Percentiles rank a stretch among this genome's conserved stretches.
phyloP scores from a whole-genome alignment of 306 rosid species.

The Dalbergia cochinchinensis region DNA sequence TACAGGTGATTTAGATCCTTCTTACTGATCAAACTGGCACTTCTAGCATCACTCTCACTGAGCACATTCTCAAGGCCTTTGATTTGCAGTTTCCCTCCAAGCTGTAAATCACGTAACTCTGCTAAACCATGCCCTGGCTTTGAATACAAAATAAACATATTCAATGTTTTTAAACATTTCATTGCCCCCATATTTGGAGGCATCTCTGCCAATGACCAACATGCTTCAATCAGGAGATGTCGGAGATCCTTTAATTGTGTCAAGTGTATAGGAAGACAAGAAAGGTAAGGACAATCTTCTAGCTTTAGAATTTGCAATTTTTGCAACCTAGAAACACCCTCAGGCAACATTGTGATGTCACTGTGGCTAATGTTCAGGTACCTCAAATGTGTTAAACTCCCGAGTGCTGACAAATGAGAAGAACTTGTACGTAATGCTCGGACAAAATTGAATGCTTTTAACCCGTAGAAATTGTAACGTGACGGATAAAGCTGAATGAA shows the following conservation, averaged over 20 bases:
- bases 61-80: constrained; percentile 6
- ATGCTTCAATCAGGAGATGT: neutral
- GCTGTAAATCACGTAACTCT: constrained; percentile 6
- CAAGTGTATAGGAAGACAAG: neutral
- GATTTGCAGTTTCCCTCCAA: constrained; percentile 15
- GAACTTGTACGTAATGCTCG: constrained; percentile 8
- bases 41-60: neutral
- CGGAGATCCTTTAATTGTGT: constrained; percentile 16
- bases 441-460: neutral
- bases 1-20: neutral
- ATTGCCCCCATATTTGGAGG: neutral
- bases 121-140: neutral
- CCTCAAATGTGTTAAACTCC: constrained; percentile 2
- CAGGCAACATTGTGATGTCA: neutral
- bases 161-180: constrained; percentile 16
- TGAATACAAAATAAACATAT: neutral
- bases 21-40: constrained; percentile 6
- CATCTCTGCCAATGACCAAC: neutral
- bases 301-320: constrained; percentile 29
- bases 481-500: neutral
- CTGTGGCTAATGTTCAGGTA: neutral
- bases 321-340: neutral
- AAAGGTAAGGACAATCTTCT: accelerated
- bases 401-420: neutral
- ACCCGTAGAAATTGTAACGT: neutral